Evolutionary conservation across 208 protist species (phyloP).

Genomic region (Trypanosoma boissoni): DNA sequence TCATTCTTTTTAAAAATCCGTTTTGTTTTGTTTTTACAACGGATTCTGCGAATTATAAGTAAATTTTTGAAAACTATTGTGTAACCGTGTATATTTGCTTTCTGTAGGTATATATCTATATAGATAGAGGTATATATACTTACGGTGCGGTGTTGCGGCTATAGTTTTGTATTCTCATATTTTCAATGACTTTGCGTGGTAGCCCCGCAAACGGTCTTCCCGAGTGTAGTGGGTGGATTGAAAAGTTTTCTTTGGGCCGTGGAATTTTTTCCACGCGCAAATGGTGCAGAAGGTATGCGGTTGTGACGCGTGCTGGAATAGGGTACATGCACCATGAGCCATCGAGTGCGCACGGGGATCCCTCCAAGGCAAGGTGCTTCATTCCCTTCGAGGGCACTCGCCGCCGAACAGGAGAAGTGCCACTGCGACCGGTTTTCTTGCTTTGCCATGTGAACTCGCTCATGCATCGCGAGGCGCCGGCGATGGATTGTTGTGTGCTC

Average conservation of each 20-base stretch:
- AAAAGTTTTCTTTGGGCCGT: slow-evolving; percentile 55
- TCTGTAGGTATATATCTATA: too few relatives aligned
- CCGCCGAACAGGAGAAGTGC: slow-evolving; percentile 7
- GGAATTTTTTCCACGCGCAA: slow-evolving; percentile 34
- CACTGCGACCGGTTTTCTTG: slow-evolving; percentile 48
- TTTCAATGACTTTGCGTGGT: slow-evolving; percentile 3
- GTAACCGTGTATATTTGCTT: too few relatives aligned
- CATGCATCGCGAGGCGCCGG: slow-evolving; percentile 41
- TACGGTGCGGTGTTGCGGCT: too few relatives aligned
- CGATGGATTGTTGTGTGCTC: slow-evolving; percentile 18
- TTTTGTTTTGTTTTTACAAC: too few relatives aligned
- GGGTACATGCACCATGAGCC: slow-evolving; percentile 36
- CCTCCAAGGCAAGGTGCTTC: slow-evolving; percentile 27
- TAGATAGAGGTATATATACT: too few relatives aligned
- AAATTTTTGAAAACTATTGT: too few relatives aligned
- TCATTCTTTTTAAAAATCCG: too few relatives aligned
- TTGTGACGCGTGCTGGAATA: slow-evolving; percentile 45
- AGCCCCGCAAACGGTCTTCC: neutral
- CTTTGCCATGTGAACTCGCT: slow-evolving; percentile 37
- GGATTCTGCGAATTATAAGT: too few relatives aligned
- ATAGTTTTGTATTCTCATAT: too few relatives aligned
- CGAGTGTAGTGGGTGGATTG: slow-evolving; percentile 60
- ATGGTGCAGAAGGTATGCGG: slow-evolving; percentile 51
- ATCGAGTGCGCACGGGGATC: slow-evolving; percentile 1
- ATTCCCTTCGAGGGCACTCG: slow-evolving; percentile 33